Conservation (phyloP, 345 rosid genomes). For the Sonneratia alba region DNA sequence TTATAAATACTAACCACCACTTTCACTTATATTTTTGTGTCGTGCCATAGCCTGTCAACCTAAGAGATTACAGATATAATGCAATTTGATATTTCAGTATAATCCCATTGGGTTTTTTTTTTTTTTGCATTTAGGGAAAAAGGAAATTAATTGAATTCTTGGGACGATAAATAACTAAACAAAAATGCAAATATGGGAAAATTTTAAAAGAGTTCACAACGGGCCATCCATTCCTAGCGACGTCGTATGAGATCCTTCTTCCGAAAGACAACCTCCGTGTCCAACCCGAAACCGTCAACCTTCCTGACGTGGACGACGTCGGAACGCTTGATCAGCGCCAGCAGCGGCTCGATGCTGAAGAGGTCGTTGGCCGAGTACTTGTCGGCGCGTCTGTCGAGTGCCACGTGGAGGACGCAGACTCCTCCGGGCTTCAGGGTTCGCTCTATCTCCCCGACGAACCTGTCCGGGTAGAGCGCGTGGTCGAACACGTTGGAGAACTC, state of each 20-base stretch:
- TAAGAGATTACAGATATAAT: no score
- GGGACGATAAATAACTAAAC: no score
- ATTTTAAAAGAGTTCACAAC: no score
- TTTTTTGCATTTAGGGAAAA: no score
- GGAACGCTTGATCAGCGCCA: slow-evolving; percentile 42
- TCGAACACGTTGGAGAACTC: slow-evolving; percentile 95
- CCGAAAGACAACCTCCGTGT: slow-evolving; percentile 71
- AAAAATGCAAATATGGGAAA: no score
- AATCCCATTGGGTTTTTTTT: no score
- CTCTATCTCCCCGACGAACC: slow-evolving; percentile 72
- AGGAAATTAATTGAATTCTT: no score
- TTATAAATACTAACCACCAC: no score
- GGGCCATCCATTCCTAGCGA: no score
- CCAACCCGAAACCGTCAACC: slow-evolving; percentile 91
- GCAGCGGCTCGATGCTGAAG: slow-evolving; percentile 44
- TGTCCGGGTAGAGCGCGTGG: slow-evolving; percentile 69
- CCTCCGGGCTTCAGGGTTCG: slow-evolving; percentile 70
- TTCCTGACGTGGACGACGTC: slow-evolving; percentile 49
- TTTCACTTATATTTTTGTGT: no score
- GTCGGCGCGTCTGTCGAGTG: slow-evolving; percentile 47
- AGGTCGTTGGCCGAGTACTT: slow-evolving; percentile 89
- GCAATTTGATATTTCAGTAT: no score
- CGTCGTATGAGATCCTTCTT: slow-evolving; percentile 21
- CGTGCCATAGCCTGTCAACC: no score
- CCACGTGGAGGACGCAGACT: slow-evolving; percentile 67